Conservation (phyloP, 345 rosid genomes). For the Adansonia digitata region DNA sequence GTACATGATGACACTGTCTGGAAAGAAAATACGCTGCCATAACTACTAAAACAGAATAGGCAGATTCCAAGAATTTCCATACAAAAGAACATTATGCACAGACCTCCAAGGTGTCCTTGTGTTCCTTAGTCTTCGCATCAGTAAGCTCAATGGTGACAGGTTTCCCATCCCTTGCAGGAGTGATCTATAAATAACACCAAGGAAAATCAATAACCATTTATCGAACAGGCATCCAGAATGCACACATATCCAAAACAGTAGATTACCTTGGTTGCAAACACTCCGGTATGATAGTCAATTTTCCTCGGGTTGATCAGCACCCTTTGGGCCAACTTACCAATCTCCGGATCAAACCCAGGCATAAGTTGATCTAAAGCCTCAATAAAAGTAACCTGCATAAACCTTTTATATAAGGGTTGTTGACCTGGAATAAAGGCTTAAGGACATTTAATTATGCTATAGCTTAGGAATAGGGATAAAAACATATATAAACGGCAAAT, state of each 20-base stretch:
- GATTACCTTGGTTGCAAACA: slow-evolving; percentile 88
- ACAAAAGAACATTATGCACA: neutral
- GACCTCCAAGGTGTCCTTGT: slow-evolving; percentile 84
- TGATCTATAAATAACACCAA: slow-evolving; percentile 44
- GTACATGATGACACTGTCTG: neutral
- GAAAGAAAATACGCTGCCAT: neutral
- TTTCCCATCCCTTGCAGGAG: slow-evolving; percentile 93
- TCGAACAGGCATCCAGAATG: neutral
- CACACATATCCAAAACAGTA: neutral
- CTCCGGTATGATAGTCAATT: slow-evolving; percentile 92
- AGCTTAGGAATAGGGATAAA: neutral
- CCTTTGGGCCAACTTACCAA: slow-evolving; percentile 93
- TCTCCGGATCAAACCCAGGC: slow-evolving; percentile 99
- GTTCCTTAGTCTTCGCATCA: slow-evolving; percentile 97
- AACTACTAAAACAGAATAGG: neutral
- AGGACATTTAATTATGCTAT: neutral
- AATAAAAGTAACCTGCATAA: slow-evolving; percentile 80
- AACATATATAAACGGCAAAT: neutral
- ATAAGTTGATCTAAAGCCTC: slow-evolving; percentile 97
- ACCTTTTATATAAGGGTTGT: slow-evolving; percentile 5
- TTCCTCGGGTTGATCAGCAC: slow-evolving; percentile 90
- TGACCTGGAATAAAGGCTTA: neutral
- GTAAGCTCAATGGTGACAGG: slow-evolving; percentile 92
- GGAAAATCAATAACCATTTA: slow-evolving; percentile 6
- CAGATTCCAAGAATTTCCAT: neutral